These are phyloP conservation scores for Pleurostoma richardsiae DNA, from an alignment of 2,329 filamentous ascomycete species.

Conservation along the genomic window DNA sequence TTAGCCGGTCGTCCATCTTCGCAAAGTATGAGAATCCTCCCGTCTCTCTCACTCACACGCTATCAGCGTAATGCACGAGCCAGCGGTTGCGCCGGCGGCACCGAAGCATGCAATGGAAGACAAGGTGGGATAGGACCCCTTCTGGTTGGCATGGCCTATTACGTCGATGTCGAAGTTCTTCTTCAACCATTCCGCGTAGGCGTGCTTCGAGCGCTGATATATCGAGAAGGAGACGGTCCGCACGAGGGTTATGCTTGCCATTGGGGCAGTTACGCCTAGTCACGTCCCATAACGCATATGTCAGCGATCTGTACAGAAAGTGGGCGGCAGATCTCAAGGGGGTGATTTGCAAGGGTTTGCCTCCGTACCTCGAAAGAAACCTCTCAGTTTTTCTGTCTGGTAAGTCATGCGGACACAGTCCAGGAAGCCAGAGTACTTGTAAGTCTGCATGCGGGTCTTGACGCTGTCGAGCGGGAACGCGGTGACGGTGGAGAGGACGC, in stretches of 20 bases:
- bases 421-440: conserved; percentile 69
- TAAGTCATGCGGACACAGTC: conserved; percentile 76
- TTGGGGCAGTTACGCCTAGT: conserved; percentile 70
- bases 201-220: conserved; percentile 73
- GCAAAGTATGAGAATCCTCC: not conserved
- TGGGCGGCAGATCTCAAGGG: no score
- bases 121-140: conserved; percentile 65
- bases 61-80: conserved; percentile 72
- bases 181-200: conserved; percentile 66
- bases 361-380: conserved; percentile 77
- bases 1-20: not conserved
- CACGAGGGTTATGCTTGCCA: conserved; percentile 46
- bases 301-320: no score
- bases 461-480: conserved; percentile 87
- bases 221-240: conserved; percentile 35
- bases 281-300: no score
- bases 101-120: conserved; percentile 74
- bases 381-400: conserved; percentile 62
- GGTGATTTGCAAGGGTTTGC: not conserved
- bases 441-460: conserved; percentile 87
- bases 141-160: conserved; percentile 65
- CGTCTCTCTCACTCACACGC: conserved; percentile 53
- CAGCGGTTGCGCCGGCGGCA: conserved; percentile 71
- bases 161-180: conserved; percentile 64
- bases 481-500: conserved; percentile 70